Base-by-base conservation (phyloP, 1,139 yeast genomes). In the Diutina siamensis region DNA sequence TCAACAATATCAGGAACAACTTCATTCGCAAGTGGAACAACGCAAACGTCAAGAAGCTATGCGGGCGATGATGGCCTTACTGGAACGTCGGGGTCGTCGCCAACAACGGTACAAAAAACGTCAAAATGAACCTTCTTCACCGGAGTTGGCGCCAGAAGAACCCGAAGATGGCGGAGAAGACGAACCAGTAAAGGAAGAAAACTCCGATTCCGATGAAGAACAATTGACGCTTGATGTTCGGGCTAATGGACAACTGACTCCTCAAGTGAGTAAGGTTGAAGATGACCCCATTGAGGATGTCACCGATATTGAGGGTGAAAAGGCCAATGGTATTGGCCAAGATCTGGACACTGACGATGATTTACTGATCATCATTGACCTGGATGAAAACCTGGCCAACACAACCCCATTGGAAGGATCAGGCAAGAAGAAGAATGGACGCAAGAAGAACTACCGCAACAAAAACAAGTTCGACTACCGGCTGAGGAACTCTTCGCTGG, bases 311-410 rank as follows among this genome's bases (percentile, higher is more conserved):
- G 28, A 25, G 5, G 5, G 5, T 7, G 28, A 25, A 25, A 25
- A 25, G 28, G 28, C 10, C 5, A 25, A 25, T 25, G 28, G 28
- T 4, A 35, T 35, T 22, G 40, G n/a, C 18, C 27, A 19, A 12
- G 40, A 36, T 7, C 28, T 21, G 40, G 28, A 25, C 21, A 7
- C 34, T 13, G 42, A 38, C 31, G 42, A 38, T 25, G 42, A 38
- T 18, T 25, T 38, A 32, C 42, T 38, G 42, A 38, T 38, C 21
- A 38, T 38, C 31, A 38, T 38, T 17, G 42, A 38, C 31, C 42
- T 38, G 42, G 42, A 38, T 27, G 42, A 38, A 15, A 25, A 22
- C 20, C 42, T 25, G 21, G 34, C 34, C 34, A 31, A 31, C 15
- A 31, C 34, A 4, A 31, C 34, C 15, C 34, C 34, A 7, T 7